Conservation (phyloP, 179 eudicot species). For the Patellifolia procumbens region DNA sequence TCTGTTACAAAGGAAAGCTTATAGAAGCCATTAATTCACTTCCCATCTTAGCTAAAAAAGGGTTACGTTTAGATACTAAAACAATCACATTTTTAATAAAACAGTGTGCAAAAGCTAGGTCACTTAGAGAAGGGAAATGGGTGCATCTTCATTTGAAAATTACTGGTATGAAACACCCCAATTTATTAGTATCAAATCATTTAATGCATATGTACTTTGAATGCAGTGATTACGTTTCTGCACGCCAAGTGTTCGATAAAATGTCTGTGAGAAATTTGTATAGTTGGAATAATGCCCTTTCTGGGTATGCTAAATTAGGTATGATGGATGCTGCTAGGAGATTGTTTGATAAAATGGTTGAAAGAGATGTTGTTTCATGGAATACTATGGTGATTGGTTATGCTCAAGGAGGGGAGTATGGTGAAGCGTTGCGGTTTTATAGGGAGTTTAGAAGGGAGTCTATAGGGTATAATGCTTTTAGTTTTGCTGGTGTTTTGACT, state of each 20-base stretch:
- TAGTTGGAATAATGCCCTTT: slow-evolving; percentile 71
- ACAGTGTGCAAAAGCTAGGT: slow-evolving; percentile 49
- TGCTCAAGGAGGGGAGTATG: slow-evolving; percentile 47
- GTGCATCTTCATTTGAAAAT: slow-evolving; percentile 62
- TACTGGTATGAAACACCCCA: slow-evolving; percentile 61
- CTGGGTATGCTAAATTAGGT: slow-evolving; percentile 70
- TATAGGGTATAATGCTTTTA: slow-evolving; percentile 55
- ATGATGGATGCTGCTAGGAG: slow-evolving; percentile 56
- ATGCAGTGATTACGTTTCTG: slow-evolving; percentile 54
- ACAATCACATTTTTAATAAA: slow-evolving; percentile 44
- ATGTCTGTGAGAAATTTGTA: slow-evolving; percentile 67
- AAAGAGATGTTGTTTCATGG: slow-evolving; percentile 70
- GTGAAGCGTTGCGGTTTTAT: slow-evolving; percentile 36
- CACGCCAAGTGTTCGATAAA: slow-evolving; percentile 74
- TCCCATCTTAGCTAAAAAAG: slow-evolving; percentile 37
- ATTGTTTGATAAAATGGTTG: slow-evolving; percentile 59
- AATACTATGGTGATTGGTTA: slow-evolving; percentile 70
- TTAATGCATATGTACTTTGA: slow-evolving; percentile 61
- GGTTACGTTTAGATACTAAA: slow-evolving; percentile 51
- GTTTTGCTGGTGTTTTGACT: slow-evolving; percentile 70
- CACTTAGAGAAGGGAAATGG: slow-evolving; percentile 66
- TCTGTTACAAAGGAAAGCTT: slow-evolving; percentile 52
- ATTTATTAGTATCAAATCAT: slow-evolving; percentile 53
- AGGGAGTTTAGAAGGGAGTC: slow-evolving; percentile 38
- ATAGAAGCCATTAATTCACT: slow-evolving; percentile 53